A percentile compares a stretch with the other conserved stretches of the same genome.
Evolutionary conservation across 495 filamentous ascomycete genomes (phyloP).

Genomic region (Parathielavia hyrcaniae): DNA sequence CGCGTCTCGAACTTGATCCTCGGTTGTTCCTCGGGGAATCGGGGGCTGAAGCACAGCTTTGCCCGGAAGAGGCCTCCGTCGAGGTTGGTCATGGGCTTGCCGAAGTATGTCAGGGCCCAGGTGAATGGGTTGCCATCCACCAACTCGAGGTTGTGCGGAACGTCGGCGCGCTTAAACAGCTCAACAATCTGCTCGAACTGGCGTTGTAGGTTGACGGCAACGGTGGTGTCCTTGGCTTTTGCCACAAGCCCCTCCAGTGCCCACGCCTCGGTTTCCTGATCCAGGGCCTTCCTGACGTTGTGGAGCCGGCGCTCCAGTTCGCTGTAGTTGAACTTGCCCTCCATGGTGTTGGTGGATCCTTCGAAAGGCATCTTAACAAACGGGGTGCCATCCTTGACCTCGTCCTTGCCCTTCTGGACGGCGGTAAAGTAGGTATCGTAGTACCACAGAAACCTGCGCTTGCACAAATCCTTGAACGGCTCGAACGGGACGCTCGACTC

Average conservation of each 20-base stretch:
- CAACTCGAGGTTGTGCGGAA: conserved; percentile 66
- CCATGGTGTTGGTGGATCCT: conserved; percentile 69
- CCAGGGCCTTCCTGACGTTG: conserved; percentile 58
- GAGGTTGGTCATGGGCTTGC: conserved; percentile 84
- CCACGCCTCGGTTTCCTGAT: conserved; percentile 69
- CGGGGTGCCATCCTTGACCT: conserved; percentile 50
- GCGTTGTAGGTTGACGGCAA: conserved; percentile 72
- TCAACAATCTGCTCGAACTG: conserved; percentile 81
- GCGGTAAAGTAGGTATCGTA: conserved; percentile 74
- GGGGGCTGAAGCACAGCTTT: conserved; percentile 73
- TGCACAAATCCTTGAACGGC: conserved; percentile 84
- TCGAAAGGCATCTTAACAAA: conserved; percentile 88
- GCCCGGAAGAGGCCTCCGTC: conserved; percentile 88
- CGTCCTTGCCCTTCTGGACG: conserved; percentile 57
- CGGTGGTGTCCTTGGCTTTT: conserved; percentile 59
- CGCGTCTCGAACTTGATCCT: conserved; percentile 72
- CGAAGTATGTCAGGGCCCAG: conserved; percentile 72
- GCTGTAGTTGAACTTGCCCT: conserved; percentile 77
- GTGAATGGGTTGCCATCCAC: conserved; percentile 65
- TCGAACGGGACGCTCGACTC: conserved; percentile 54
- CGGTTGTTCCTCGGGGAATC: conserved; percentile 88
- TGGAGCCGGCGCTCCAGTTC: conserved; percentile 63
- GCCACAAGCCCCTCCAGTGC: conserved; percentile 57
- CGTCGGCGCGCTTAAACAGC: conserved; percentile 59
- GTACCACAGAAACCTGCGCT: conserved; percentile 93